Evolutionary conservation across 352 stramenopile species (phyloP).

Genomic region (Globisporangium iwayamae): DNA sequence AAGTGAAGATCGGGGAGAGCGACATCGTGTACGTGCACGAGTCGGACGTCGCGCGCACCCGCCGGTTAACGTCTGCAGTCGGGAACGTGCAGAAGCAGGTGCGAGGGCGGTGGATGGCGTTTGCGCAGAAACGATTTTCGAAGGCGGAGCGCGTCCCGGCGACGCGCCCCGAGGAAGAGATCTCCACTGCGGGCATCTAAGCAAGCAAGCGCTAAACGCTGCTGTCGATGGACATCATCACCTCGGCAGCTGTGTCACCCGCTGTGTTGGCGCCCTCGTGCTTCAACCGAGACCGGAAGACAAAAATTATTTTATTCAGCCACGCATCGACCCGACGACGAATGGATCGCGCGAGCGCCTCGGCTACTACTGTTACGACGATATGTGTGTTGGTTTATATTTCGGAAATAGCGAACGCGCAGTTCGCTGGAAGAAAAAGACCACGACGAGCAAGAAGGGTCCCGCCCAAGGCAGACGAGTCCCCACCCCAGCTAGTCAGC

Average conservation of each 20-base stretch:
- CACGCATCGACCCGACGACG: slow-evolving; percentile 6
- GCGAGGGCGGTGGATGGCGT: slow-evolving; percentile 42
- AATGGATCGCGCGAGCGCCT: slow-evolving; percentile 8
- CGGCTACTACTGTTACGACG: slow-evolving; percentile 6
- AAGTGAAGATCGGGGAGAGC: slow-evolving; percentile 34
- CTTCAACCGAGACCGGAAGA: slow-evolving; percentile 4
- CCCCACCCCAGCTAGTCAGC: not conserved
- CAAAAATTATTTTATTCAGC: slow-evolving; percentile 22
- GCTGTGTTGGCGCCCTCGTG: not conserved
- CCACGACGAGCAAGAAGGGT: slow-evolving; percentile 3
- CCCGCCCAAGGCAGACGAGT: slow-evolving; percentile 1
- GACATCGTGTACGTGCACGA: slow-evolving; percentile 75
- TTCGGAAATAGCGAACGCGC: slow-evolving; percentile 3
- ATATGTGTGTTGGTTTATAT: slow-evolving; percentile 6
- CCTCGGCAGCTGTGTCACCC: too few relatives aligned
- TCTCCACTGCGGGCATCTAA: slow-evolving; percentile 53
- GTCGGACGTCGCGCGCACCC: slow-evolving; percentile 50
- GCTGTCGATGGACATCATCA: not conserved
- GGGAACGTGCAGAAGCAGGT: slow-evolving; percentile 49
- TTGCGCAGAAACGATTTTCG: slow-evolving; percentile 29
- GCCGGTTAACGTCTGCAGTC: slow-evolving; percentile 38
- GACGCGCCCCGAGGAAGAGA: slow-evolving; percentile 35
- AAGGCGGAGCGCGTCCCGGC: slow-evolving; percentile 37
- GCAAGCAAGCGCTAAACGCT: not conserved
- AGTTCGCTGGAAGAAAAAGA: slow-evolving; percentile 8